Evolutionary conservation across 83 land plant genomes (phyloP), one percentile per base, ranked within the genome.

Genomic region (Larix sibirica): DNA sequence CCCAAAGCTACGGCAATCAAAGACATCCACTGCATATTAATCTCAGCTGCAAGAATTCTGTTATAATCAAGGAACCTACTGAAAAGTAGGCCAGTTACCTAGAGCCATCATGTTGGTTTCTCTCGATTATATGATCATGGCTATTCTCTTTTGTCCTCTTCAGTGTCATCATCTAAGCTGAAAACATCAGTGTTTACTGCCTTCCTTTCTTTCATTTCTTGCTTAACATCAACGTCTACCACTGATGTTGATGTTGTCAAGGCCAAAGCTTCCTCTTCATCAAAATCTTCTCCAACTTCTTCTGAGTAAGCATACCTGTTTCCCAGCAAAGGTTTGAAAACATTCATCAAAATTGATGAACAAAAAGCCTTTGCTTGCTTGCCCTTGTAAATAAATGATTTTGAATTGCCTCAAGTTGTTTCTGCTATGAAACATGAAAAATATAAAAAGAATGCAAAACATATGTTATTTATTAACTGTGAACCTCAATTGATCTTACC

Each of bases 291-390:
- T 23, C 87, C 73, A 16, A 77, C 31, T 56, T 86, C 87, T 70
- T 84, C 86, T 54, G 86, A 84, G 61, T 87, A 87, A 58, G 88
- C 87, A 84, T 83, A 87, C 31, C 85, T 82, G 82, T 58, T 44
- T 50, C 17, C 31, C 54, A 36, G 26, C 77, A 28, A 54, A 63
- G 44, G 64, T n/a, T 40, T 71, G 26, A n/a, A 56, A 17, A 28
- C 59, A 70, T 6, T 24, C 24, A 17, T 21, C 26, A 75, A 62
- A 61, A 14, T 75, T 18, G 21, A 73, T n/a, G 36, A 5, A 62
- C 56, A 7, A 6, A 24, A 9, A 38, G 59, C 17, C 67, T 77
- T 36, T 81, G 14, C 21, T 26, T 64, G 18, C 7, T 82, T 73
- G 2, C 50, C 56, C 24, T 42, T 21, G 77, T 20, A 40, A 42